Base-by-base conservation (phyloP, 306 rosid genomes). In the Urtica urens region DNA sequence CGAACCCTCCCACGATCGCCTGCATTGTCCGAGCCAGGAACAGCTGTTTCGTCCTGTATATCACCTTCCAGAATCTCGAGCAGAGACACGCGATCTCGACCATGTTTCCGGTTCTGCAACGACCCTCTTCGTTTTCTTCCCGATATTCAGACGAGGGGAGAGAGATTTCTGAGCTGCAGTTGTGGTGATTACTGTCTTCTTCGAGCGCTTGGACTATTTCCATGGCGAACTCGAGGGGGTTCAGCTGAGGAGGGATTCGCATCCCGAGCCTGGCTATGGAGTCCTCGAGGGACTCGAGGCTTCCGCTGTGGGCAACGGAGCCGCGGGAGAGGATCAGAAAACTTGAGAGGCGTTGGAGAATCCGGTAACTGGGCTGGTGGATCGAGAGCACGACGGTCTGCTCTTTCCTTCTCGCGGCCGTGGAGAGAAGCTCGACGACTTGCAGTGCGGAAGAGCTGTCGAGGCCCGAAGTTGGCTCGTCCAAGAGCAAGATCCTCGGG, bases 361-460 rank as follows among this genome's bases (percentile, higher is more conserved):
- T 74, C 75, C 95, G 74, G 21, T 84, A 88, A 39, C 97, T 70
- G 2, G 95, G 95, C 64, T 88, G 95, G 62, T 88, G 95, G 53
- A 88, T 88, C 20, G 97, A 88, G 4, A 88, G 57, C 53, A 88
- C 51, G 38, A 84, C 79, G 5, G 67, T 81, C 63, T 83, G 76
- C 53, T 57, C 73, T 65, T 79, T 88, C 39, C 58, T 30, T 65
- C 60, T 78, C 1, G 66, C 81, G 76, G 81, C 69, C 42, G 79
- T 55, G 38, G 86, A 84, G 0, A 88, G 69, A 46, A 81, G 86
- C 63, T 88, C 80, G 18, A 31, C 37, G 10, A 31, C 37, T 63
- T 84, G 76, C 26, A 76, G 68, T 5, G 83, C 78, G 0, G 73
- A 76, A 20, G 65, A 47, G 65, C 90, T 82, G 30, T 86, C 96